phyloP scores from a whole-genome alignment of 495 filamentous ascomycete species.

The Aspergillus steynii region DNA sequence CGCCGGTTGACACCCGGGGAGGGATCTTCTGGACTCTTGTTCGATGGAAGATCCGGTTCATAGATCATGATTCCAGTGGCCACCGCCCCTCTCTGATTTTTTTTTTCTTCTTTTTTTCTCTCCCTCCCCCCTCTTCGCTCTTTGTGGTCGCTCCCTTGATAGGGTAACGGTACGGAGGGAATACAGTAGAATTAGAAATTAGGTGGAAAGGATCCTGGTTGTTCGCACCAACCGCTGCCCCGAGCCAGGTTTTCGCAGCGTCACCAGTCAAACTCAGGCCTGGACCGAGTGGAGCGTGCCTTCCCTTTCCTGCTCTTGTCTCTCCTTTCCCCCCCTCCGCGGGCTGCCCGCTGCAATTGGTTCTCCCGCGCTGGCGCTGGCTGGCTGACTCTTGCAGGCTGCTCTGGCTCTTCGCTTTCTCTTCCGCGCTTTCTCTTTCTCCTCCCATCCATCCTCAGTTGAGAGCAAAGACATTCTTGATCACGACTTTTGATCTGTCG shows the following conservation, averaged over 20 bases:
- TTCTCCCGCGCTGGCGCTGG: neutral
- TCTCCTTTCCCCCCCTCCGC: neutral
- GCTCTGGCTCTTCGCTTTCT: neutral
- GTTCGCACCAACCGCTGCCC: neutral
- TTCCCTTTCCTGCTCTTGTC: conserved; percentile 3
- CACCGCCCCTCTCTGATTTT: no score
- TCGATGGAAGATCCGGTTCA: no score
- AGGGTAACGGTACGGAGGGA: no score
- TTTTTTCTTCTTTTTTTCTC: no score
- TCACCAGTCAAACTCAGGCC: neutral
- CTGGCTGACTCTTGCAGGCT: neutral
- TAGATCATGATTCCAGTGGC: no score
- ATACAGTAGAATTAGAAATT: no score
- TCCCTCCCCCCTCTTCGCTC: no score
- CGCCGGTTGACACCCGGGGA: neutral
- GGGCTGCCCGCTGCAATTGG: neutral
- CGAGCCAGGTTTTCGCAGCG: neutral
- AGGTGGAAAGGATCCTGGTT: no score
- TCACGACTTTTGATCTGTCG: no score
- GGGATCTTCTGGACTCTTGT: neutral
- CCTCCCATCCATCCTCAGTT: no score
- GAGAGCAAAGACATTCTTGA: no score
- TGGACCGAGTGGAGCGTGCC: conserved; percentile 6
- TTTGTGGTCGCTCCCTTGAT: no score
- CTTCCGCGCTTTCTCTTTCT: neutral